A percentile compares a stretch with the other conserved stretches of the same genome.
These are phyloP conservation scores for Fraxinus sp. DNA, from an alignment of 305 asterid genomes.

Conservation along the genomic window DNA sequence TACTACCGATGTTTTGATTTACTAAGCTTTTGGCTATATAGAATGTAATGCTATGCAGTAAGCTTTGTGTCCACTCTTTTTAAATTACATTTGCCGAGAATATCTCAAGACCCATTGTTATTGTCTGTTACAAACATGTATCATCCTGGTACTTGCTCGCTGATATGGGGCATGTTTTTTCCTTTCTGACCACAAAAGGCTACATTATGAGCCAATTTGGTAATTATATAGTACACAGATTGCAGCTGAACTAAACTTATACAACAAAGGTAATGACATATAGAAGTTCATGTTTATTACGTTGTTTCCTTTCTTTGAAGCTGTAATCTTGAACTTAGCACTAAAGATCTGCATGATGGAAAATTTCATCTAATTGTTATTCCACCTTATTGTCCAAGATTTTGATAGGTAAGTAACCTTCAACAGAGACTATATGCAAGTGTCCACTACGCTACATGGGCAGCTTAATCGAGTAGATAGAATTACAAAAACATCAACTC, in stretches of 20 bases:
- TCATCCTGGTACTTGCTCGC: neutral
- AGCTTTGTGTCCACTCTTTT: constrained; percentile 3
- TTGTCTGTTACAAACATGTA: neutral
- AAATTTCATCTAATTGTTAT: neutral
- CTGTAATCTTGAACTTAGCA: neutral
- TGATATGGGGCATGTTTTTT: neutral
- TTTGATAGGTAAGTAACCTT: constrained; percentile 9
- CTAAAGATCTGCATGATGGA: constrained; percentile 6
- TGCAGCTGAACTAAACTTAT: neutral
- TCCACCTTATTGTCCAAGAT: neutral
- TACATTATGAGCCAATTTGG: neutral
- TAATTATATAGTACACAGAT: neutral
- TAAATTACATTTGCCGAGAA: neutral
- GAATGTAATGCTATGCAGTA: neutral
- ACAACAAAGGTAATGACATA: neutral
- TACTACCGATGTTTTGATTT: constrained; percentile 5
- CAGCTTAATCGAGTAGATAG: constrained; percentile 12
- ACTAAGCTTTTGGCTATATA: neutral
- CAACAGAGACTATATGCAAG: neutral
- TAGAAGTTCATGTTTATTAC: neutral
- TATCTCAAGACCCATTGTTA: neutral
- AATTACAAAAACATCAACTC: neutral
- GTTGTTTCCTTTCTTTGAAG: constrained; percentile 3
- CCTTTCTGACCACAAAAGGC: neutral
- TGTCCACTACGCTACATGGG: neutral